phyloP scores from a whole-genome alignment of 1,284 basidiomycete species.

The Flammula alnicola region DNA sequence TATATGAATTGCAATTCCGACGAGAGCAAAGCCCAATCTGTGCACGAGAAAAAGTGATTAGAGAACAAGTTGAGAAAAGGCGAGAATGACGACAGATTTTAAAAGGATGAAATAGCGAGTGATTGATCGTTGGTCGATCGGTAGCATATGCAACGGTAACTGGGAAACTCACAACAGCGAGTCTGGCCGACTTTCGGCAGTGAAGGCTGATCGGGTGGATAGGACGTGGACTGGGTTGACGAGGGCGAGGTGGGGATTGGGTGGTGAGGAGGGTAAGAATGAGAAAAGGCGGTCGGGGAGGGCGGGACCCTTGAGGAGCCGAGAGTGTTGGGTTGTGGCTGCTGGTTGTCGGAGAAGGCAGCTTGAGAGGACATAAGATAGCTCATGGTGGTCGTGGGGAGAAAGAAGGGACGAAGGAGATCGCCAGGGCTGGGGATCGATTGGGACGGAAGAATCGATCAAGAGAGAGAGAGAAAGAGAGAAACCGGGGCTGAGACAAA shows the following conservation, averaged over 20 bases:
- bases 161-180: conserved; percentile 79
- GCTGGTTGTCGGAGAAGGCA: too few relatives aligned
- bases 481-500: too few relatives aligned
- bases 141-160: too few relatives aligned
- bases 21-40: conserved; percentile 76
- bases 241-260: conserved; percentile 17
- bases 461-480: too few relatives aligned
- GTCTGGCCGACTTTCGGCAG: conserved; percentile 68
- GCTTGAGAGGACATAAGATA: too few relatives aligned
- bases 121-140: conserved; percentile 18
- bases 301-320: conserved; percentile 3
- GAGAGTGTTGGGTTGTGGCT: too few relatives aligned
- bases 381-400: conserved; percentile 38
- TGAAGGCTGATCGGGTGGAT: conserved; percentile 28
- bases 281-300: conserved; percentile 4
- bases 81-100: too few relatives aligned
- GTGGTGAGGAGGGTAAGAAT: conserved; percentile 11
- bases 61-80: too few relatives aligned
- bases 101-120: conserved; percentile 40
- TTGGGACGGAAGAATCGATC: conserved; percentile 25
- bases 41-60: too few relatives aligned
- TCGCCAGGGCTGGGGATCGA: too few relatives aligned
- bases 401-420: too few relatives aligned
- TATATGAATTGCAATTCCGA: conserved; percentile 84
- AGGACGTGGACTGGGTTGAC: conserved; percentile 21